Evolutionary conservation across 1,284 basidiomycete genomes (phyloP).

Genomic region (Singerocomus inundabilis): DNA sequence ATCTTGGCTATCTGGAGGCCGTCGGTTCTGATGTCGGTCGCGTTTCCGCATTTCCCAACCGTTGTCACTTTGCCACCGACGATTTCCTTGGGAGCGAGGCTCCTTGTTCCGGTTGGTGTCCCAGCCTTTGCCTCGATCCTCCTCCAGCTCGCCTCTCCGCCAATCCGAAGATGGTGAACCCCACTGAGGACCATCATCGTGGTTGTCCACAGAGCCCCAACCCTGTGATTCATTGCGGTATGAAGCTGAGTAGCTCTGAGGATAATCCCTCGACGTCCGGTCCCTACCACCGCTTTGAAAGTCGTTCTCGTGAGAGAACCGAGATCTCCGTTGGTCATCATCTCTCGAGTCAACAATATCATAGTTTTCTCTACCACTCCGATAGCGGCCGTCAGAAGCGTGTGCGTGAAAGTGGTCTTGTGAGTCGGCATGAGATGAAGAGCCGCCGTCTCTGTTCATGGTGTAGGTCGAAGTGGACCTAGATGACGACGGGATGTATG

Average conservation of each 20-base stretch:
- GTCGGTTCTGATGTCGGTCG: constrained; percentile 32
- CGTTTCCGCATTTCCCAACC: constrained; percentile 40
- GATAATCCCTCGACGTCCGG: constrained; percentile 46
- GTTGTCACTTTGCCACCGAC: constrained; percentile 38
- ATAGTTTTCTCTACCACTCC: constrained; percentile 50
- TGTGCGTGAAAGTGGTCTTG: constrained; percentile 52
- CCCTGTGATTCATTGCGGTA: constrained; percentile 43
- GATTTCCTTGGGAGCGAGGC: constrained; percentile 31
- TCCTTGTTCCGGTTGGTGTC: constrained; percentile 28
- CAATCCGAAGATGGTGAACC: constrained; percentile 45
- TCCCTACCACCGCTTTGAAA: constrained; percentile 41
- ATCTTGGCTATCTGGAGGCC: constrained; percentile 30
- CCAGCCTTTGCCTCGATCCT: constrained; percentile 33
- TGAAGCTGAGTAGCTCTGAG: constrained; percentile 41
- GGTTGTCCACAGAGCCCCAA: constrained; percentile 38
- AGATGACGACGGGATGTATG: constrained; percentile 47
- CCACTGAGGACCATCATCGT: constrained; percentile 39
- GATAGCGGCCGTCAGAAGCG: constrained; percentile 47
- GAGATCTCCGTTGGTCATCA: constrained; percentile 44
- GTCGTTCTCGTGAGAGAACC: constrained; percentile 37
- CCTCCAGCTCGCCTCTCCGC: constrained; percentile 31
- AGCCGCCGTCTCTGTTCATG: constrained; percentile 45
- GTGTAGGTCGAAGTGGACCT: constrained; percentile 39
- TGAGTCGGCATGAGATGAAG: constrained; percentile 50
- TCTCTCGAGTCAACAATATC: constrained; percentile 44